phyloP scores from a whole-genome alignment of 2,329 filamentous ascomycete genomes.

The Trichoderma lentiforme region DNA sequence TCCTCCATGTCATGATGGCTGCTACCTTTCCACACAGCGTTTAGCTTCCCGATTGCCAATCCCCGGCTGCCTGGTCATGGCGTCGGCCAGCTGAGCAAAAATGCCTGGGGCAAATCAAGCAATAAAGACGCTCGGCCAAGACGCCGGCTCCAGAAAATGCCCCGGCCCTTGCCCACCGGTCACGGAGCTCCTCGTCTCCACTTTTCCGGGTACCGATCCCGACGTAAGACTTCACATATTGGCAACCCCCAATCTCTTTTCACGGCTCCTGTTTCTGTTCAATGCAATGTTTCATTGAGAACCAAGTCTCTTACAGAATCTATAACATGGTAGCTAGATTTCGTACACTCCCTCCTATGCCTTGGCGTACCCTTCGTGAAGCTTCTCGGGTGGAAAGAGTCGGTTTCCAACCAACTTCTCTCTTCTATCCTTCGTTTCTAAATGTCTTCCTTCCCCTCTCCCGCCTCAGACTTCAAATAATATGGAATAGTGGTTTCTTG shows the following conservation, averaged over 20 bases:
- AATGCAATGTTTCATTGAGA: background rate
- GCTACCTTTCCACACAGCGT: background rate
- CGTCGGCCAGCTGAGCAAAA: background rate
- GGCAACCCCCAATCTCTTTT: background rate
- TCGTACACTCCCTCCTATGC: background rate
- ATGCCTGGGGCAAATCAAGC: background rate
- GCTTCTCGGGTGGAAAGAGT: background rate
- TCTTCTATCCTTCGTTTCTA: background rate
- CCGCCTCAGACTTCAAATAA: background rate
- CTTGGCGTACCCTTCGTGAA: background rate
- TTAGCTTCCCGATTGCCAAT: background rate
- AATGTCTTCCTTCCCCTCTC: background rate
- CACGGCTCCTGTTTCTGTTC: background rate
- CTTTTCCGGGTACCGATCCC: conserved; percentile 16
- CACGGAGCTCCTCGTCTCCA: conserved; percentile 8
- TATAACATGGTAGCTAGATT: conserved; percentile 5
- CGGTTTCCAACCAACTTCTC: background rate
- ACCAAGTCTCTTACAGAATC: background rate
- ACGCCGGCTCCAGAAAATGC: background rate
- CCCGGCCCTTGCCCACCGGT: conserved; percentile 4
- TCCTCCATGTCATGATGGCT: background rate
- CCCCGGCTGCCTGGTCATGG: background rate
- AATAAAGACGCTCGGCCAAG: background rate
- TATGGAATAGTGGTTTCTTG: background rate
- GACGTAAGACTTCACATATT: background rate